phyloP scores from a whole-genome alignment of 2,329 filamentous ascomycete genomes.

The Alternaria triticimaculans region DNA sequence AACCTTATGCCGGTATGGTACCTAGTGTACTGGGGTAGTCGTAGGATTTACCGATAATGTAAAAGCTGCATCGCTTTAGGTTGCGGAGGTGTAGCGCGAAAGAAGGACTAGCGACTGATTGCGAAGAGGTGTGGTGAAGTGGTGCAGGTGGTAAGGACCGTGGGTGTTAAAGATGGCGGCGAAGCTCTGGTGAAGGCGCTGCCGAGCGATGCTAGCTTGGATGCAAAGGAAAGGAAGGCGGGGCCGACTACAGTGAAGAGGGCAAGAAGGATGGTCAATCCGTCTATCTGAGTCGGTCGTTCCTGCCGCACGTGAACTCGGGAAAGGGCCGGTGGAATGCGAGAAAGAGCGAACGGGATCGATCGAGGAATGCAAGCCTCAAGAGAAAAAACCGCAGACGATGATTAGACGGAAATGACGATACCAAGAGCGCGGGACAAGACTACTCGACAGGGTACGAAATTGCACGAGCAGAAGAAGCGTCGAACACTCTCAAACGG shows the following conservation, averaged over 20 bases:
- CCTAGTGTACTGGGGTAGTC: conserved; percentile 16
- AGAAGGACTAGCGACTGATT: conserved; percentile 9
- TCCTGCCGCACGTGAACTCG: conserved; percentile 3
- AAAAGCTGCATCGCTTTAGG: conserved; percentile 26
- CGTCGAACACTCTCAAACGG: conserved; percentile 10
- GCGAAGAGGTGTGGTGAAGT: background rate
- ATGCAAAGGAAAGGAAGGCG: conserved; percentile 13
- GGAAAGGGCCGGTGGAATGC: background rate
- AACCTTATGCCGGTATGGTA: conserved; percentile 24
- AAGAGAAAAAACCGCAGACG: background rate
- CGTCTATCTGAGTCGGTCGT: conserved; percentile 5
- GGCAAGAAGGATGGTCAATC: conserved; percentile 6
- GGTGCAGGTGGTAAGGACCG: conserved; percentile 11
- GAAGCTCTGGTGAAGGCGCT: background rate
- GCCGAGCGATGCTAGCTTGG: background rate
- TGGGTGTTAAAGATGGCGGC: background rate
- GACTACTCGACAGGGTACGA: conserved; percentile 13
- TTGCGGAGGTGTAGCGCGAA: conserved; percentile 7
- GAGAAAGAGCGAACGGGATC: conserved; percentile 9
- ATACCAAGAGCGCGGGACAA: conserved; percentile 2
- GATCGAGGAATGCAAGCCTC: background rate
- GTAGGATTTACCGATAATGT: conserved; percentile 21
- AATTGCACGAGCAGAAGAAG: conserved; percentile 13
- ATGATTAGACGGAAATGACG: conserved; percentile 8
- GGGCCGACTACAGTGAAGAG: conserved; percentile 7